Percentiles rank a stretch among this genome's conserved stretches.
These are phyloP conservation scores for Verbascum thapsus DNA, from an alignment of 257 asterid species.

Conservation along the genomic window DNA sequence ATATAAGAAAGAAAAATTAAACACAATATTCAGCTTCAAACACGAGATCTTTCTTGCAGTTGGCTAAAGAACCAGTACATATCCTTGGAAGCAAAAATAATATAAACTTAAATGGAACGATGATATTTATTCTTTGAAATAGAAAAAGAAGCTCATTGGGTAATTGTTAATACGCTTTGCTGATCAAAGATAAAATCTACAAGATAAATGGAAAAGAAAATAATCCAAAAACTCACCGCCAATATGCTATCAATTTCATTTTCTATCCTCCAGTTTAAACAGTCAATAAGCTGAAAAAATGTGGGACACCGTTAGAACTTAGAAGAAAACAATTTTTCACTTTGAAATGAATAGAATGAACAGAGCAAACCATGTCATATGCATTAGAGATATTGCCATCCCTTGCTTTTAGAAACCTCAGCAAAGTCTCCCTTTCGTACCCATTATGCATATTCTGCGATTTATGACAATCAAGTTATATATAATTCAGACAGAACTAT, in stretches of 20 bases:
- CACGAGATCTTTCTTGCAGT: too few relatives aligned
- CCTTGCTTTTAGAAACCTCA: constrained; percentile 91
- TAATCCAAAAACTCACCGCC: constrained; percentile 50
- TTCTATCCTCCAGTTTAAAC: constrained; percentile 84
- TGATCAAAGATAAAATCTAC: background rate
- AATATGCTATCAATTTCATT: constrained; percentile 72
- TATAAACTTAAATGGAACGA: background rate
- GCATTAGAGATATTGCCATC: constrained; percentile 71
- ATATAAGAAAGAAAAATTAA: constrained; percentile 5
- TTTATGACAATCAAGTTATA: constrained; percentile 3
- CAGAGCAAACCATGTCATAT: constrained; percentile 62
- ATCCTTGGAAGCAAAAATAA: background rate
- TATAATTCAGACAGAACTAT: background rate
- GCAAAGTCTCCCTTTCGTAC: constrained; percentile 51
- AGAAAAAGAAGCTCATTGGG: background rate
- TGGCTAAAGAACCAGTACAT: constrained; percentile 25
- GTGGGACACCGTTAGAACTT: constrained; percentile 25
- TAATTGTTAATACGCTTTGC: background rate
- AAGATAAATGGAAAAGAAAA: background rate
- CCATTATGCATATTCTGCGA: constrained; percentile 78
- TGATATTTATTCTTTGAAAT: background rate
- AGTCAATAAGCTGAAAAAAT: constrained; percentile 71
- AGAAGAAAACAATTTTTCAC: background rate
- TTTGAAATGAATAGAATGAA: constrained; percentile 9
- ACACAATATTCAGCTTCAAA: too few relatives aligned